Evolutionary conservation across 805 yeast species (phyloP), one percentile per base, ranked within the genome.

Genomic region (Nakazawaea peltata): DNA sequence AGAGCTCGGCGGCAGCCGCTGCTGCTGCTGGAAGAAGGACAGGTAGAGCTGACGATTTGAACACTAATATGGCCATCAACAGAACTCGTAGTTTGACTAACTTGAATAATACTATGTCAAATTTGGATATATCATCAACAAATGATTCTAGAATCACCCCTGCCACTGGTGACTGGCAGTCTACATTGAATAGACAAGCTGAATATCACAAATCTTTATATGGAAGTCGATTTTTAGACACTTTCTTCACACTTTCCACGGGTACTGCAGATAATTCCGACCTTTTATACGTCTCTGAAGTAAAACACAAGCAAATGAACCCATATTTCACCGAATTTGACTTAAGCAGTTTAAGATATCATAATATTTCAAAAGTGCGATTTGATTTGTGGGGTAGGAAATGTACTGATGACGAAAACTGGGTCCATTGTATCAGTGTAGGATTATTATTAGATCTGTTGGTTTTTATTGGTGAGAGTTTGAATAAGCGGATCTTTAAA

Each of bases 251-350:
- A 0, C 21, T 65, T 7, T 63, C 59, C 33, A 45, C 49, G 8
- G 45, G 46, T 11, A 36, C 49, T 27, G 41, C 44, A 0, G 49
- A 47, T 9, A 31, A 44, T 2, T n/a, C n/a, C n/a, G n/a, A n/a
- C n/a, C 50, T 60, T 5, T 56, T 62, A 32, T 59, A 57, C 34
- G 50, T 65, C 2, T 62, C 68, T 36, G 59, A 65, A 34, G 43
- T 54, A 1, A 46, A 45, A 15, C 33, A 46, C 3, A 33, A 49
- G 5, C 48, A 57, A 9, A 40, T 54, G 16, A 49, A 54, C 40
- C 53, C 55, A 7, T 46, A 44, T 14, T 56, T 56, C 40, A 52
- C 50, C 19, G 60, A 54, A 30, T 46, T 54, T 14, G 42, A 46
- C 14, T 26, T 54, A 0, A 19, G 41, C 10, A 34, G 43, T 16